Evolutionary conservation across 176 grass and related monocot genomes (phyloP), one percentile per base, ranked within the genome.

Genomic region (Lolium rigidum): DNA sequence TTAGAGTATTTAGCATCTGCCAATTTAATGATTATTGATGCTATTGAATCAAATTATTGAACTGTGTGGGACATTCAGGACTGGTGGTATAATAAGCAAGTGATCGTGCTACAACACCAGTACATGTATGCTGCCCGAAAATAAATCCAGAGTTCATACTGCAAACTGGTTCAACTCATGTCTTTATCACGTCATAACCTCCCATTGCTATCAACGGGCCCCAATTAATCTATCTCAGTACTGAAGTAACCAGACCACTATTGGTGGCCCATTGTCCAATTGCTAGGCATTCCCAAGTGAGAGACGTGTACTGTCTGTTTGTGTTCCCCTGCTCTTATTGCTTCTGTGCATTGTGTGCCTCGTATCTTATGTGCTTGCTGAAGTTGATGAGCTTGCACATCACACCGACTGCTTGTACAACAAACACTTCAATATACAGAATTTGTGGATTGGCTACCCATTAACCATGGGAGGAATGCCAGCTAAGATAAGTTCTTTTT

Each of bases 1-100:
- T 35, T 35, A 35, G 31, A 35, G 31, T 35, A 35, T 52, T 54
- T 56, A 13, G 67, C n/a, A 15, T 4, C 22, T 2, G 18, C 13
- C 52, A 52, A 9, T 41, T 66, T 13, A 65, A 4, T 41, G 20
- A 65, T 0, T 26, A 18, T 26, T 24, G 16, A 28, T 61, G 24
- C 8, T 28, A 17, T 38, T 76, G 9, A 37, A 50, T 50, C n/a
- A 74, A 49, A 52, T 39, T 24, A 17, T 82, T 70, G 66, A 22
- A 75, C 35, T 12, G 66, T 66, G 16, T 66, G 57, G 80, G 18
- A 35, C 80, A 76, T 66, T 82, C 22, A 51, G 71, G 71, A 50
- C 35, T 15, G 37, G 18, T 49, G 77, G 56, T 85, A 49, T 70
- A 89, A 87, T 70, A 89, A 87, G 50, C 41, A 82, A 82, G 58